Evolutionary conservation across 768 basidiomycete species (phyloP).

Genomic region (Mycena galericulata): DNA sequence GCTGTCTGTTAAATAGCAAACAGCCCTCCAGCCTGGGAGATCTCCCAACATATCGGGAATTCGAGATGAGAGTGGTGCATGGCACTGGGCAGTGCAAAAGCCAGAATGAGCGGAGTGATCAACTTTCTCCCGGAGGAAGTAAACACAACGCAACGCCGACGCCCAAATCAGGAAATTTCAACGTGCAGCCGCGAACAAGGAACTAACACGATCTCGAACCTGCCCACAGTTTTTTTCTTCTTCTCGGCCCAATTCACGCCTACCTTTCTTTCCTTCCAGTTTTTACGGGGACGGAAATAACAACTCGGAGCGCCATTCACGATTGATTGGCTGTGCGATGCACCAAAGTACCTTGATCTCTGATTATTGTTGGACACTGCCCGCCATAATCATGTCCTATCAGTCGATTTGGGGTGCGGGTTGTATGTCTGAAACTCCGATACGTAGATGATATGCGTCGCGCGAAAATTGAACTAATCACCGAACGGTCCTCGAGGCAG

Average conservation of each 20-base stretch:
- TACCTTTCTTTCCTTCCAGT: too few species aligned
- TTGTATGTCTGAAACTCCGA: slow-evolving; percentile 10
- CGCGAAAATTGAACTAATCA: background rate
- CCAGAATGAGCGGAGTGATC: background rate
- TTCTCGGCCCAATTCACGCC: too few species aligned
- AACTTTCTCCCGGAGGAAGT: slow-evolving; percentile 18
- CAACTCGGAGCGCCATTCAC: too few species aligned
- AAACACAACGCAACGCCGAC: background rate
- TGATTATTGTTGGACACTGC: background rate
- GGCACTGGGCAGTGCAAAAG: slow-evolving; percentile 4
- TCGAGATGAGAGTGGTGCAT: background rate
- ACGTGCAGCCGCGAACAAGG: background rate
- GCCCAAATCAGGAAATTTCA: background rate
- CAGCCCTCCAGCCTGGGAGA: background rate
- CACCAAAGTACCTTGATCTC: background rate
- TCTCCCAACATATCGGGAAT: slow-evolving; percentile 5
- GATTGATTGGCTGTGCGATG: slow-evolving; percentile 10
- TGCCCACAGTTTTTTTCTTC: too few species aligned
- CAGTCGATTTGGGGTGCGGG: too few species aligned
- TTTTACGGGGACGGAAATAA: too few species aligned
- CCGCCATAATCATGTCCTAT: background rate
- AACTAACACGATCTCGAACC: too few species aligned
- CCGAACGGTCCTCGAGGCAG: slow-evolving; percentile 23
- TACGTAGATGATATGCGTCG: too few species aligned
- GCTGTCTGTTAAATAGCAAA: slow-evolving; percentile 24